Evolutionary conservation across 257 asterid genomes (phyloP), one percentile per base, ranked within the genome.

Genomic region (Lavandula angustifolia): DNA sequence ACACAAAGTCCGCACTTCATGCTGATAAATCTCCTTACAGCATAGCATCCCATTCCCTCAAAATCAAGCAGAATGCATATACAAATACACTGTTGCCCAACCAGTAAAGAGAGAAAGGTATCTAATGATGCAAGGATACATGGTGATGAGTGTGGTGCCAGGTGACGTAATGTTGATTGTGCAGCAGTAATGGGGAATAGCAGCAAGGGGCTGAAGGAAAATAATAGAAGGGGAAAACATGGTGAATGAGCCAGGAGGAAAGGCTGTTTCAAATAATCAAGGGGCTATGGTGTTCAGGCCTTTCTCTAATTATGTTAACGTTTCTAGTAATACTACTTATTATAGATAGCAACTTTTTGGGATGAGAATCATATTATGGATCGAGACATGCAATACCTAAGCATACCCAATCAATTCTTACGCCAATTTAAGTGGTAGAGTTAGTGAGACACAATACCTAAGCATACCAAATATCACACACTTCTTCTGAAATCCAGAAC

Each of bases 311-410:
- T 32, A 32, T 31, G 31, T 14, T 46, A 38, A 4, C 4, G 29
- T 37, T 35, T 55, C 4, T 3, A 12, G 31, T 1, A 38, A 44
- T 34, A 14, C 49, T 35, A 47, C 49, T 29, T 46, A 22, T 18
- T 29, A 17, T 9, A 18, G 47, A 31, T 18, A 11, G 62, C 10
- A 31, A 60, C 34, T 12, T 37, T 22, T 64, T 47, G 33, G 13
- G 71, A 49, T n/a, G 43, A 56, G 27, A 60, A 49, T 33, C 65
- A 69, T 57, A 59, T 40, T 34, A 48, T 34, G 11, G 29, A 53
- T 33, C 35, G 60, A 53, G 43, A 40, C 35, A 70, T 13, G 37
- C 49, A 34, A 41, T 37, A 41, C 43, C 37, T 37, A 46, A 66
- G 58, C 43, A 44, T n/a, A 52, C 56, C 54, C 27, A 33, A 32